phyloP scores from a whole-genome alignment of 768 basidiomycete genomes.

The Rhodotorula diobovata region DNA sequence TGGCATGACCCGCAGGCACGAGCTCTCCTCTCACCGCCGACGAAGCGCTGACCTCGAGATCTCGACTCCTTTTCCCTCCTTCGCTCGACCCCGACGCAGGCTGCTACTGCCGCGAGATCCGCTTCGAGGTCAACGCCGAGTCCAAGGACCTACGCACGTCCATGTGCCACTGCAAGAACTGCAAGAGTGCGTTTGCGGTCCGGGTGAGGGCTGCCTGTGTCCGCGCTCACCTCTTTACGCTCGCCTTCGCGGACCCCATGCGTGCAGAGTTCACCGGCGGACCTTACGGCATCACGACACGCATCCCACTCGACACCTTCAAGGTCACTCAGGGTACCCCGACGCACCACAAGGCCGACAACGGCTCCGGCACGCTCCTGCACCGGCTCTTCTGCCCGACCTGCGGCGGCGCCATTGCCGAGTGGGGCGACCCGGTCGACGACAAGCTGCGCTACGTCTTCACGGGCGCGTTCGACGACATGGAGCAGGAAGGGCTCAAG shows the following conservation, averaged over 20 bases:
- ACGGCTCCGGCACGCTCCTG: neutral
- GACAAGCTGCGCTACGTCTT: neutral
- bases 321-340: neutral
- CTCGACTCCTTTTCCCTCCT: no score
- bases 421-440: neutral
- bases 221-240: neutral
- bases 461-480: conserved; percentile 1
- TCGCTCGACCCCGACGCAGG: neutral
- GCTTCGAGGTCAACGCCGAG: neutral
- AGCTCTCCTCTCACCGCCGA: neutral
- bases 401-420: neutral
- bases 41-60: neutral
- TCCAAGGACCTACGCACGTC: neutral
- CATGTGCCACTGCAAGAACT: neutral
- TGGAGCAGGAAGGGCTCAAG: neutral
- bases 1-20: no score
- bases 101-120: conserved; percentile 3
- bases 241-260: neutral
- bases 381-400: neutral
- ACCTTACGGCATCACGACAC: neutral
- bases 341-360: neutral
- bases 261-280: neutral
- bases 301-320: neutral
- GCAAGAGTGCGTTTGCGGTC: neutral
- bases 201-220: no score